Conservation (phyloP, 139 green algal genomes). For the Tetradesmus obliquus region DNA sequence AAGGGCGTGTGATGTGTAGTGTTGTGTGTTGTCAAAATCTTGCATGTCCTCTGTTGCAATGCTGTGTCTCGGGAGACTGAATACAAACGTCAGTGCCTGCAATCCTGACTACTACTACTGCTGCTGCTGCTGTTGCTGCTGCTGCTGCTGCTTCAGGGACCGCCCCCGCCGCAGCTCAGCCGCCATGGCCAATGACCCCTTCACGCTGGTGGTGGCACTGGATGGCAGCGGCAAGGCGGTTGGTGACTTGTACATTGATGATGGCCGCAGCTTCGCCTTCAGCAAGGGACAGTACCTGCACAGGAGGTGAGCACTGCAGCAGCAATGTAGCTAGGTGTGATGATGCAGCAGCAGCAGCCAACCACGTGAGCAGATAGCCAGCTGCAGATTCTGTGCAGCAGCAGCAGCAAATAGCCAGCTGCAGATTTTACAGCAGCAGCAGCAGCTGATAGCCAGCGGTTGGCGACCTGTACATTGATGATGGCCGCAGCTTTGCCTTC, state of each 20-base stretch:
- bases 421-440: not conserved
- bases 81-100: not conserved
- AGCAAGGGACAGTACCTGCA: conserved; percentile 45
- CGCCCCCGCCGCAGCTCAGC: conserved; percentile 78
- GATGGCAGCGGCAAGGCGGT: conserved; percentile 72
- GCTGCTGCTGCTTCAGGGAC: conserved; percentile 65
- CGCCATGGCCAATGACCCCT: conserved; percentile 84
- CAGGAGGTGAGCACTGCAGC: conserved; percentile 12
- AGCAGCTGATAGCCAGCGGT: conserved; percentile 48
- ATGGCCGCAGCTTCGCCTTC: conserved; percentile 93
- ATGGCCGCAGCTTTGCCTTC: conserved; percentile 93
- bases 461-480: conserved; percentile 96
- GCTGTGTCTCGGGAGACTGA: not conserved
- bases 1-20: no score
- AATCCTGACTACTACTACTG: not conserved
- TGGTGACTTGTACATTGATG: conserved; percentile 96
- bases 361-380: not conserved
- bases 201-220: conserved; percentile 91
- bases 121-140: not conserved
- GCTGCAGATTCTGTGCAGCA: not conserved
- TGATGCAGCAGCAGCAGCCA: not conserved
- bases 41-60: no score
- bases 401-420: not conserved
- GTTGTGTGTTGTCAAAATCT: no score
- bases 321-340: not conserved